Conservation (phyloP, 148 eudicot genomes). For the Polygonum aviculare region DNA sequence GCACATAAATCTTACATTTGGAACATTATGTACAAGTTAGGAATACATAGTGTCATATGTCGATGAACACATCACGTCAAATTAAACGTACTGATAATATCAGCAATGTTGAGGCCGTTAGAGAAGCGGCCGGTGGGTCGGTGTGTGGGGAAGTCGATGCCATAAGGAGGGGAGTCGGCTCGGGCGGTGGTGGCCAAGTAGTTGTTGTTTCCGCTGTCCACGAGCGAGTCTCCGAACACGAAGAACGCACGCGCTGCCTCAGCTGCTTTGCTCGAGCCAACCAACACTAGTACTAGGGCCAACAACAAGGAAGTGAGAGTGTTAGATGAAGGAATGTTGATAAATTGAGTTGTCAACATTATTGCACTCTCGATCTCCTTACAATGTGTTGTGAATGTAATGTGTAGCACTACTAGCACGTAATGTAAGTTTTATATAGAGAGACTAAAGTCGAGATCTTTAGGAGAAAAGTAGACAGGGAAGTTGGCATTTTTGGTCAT, state of each 20-base stretch:
- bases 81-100: slow-evolving; percentile 42
- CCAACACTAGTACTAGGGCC: neutral
- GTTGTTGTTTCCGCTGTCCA: slow-evolving; percentile 79
- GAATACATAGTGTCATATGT: neutral
- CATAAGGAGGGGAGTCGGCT: slow-evolving; percentile 66
- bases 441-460: neutral
- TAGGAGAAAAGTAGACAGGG: neutral
- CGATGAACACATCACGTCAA: neutral
- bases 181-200: slow-evolving; percentile 55
- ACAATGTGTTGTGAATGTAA: neutral
- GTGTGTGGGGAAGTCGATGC: slow-evolving; percentile 55
- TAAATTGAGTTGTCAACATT: neutral
- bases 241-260: slow-evolving; percentile 60
- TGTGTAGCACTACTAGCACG: neutral
- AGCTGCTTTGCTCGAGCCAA: neutral
- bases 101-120: slow-evolving; percentile 59
- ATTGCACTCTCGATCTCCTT: neutral
- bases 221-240: slow-evolving; percentile 74
- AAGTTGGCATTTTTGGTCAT: neutral
- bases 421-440: neutral
- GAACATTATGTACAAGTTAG: no score
- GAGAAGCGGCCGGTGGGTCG: slow-evolving; percentile 76
- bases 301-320: neutral
- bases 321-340: neutral
- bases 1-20: neutral